Evolutionary conservation across 2,329 filamentous ascomycete genomes (phyloP).

Genomic region (Blumeria graminis): DNA sequence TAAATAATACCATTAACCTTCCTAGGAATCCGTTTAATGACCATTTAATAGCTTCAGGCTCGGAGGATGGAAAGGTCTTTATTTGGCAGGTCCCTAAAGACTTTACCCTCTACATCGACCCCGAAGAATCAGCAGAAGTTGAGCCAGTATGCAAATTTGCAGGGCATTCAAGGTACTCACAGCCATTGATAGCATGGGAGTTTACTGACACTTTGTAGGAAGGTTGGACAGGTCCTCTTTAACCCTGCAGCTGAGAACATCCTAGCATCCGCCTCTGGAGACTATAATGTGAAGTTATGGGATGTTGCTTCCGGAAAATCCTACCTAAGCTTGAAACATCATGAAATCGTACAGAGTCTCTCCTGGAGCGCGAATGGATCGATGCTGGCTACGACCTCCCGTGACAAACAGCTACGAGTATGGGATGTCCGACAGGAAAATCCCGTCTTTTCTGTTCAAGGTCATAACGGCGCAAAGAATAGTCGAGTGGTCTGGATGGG

Average conservation of each 20-base stretch:
- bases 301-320: conserved; percentile 61
- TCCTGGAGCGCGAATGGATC: conserved; percentile 85
- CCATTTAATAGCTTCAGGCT: conserved; percentile 71
- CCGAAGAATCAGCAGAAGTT: conserved; percentile 64
- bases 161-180: conserved; percentile 57
- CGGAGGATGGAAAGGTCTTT: conserved; percentile 92
- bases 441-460: conserved; percentile 59
- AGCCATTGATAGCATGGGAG: background rate
- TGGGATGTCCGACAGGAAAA: conserved; percentile 94
- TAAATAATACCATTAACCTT: conserved; percentile 1
- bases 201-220: conserved; percentile 30
- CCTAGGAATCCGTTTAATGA: conserved; percentile 88
- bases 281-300: conserved; percentile 90
- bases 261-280: conserved; percentile 81
- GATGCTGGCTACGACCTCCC: conserved; percentile 71
- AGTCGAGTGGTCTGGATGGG: conserved; percentile 93
- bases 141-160: conserved; percentile 56
- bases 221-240: conserved; percentile 94
- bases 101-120: conserved; percentile 67
- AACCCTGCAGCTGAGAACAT: conserved; percentile 92
- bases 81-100: conserved; percentile 82
- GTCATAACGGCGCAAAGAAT: conserved; percentile 89
- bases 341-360: conserved; percentile 81
- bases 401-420: conserved; percentile 93
- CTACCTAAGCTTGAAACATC: conserved; percentile 56